Conservation (phyloP, 257 asterid genomes). For the Solanum ahanhuiri region DNA sequence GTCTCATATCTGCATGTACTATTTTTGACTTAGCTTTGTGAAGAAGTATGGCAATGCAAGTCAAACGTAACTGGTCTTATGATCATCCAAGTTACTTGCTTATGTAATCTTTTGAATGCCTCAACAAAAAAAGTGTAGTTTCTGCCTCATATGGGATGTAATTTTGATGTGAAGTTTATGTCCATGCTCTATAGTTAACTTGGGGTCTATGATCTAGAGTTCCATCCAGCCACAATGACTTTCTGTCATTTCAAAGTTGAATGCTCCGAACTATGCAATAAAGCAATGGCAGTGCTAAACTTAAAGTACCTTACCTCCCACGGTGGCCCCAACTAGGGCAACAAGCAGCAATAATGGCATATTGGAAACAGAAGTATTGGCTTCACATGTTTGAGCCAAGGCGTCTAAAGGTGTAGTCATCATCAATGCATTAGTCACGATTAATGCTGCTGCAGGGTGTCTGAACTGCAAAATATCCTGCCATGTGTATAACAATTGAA, state of each 20-base stretch:
- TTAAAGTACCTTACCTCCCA: conserved; percentile 55
- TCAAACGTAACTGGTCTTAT: not conserved
- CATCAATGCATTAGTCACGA: conserved; percentile 45
- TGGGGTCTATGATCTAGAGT: not conserved
- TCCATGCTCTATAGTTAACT: not conserved
- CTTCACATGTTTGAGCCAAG: conserved; percentile 85
- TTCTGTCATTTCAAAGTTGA: not conserved
- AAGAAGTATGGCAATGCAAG: not conserved
- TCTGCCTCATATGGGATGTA: not conserved
- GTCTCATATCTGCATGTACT: not conserved
- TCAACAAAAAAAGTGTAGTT: not conserved
- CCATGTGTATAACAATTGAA: conserved; percentile 6
- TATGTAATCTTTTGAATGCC: not conserved
- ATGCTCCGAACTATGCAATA: not conserved
- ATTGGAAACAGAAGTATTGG: conserved; percentile 29
- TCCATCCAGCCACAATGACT: not conserved
- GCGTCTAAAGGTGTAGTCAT: conserved; percentile 58
- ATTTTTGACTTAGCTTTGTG: not conserved
- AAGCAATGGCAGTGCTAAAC: not conserved
- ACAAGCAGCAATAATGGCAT: conserved; percentile 88
- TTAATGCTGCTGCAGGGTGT: conserved; percentile 27
- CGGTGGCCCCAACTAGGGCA: conserved; percentile 89
- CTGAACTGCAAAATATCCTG: conserved; percentile 35
- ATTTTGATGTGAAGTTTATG: not conserved
- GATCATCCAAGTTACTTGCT: not conserved